Base-by-base conservation (phyloP, 345 rosid genomes). In the Balakata baccata region DNA sequence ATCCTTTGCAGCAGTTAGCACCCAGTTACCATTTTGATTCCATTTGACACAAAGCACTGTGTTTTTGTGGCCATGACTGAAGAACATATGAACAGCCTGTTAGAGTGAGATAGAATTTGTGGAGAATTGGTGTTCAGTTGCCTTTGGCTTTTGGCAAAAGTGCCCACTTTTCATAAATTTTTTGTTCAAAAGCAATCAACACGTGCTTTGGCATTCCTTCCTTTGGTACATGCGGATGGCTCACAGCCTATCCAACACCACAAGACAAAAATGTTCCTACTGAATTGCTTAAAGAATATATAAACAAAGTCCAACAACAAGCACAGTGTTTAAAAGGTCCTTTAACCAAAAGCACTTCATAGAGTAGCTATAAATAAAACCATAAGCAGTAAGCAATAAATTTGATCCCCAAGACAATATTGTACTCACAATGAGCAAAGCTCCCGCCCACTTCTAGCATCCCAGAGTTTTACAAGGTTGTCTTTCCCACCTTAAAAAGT, bases 1-100 rank as follows among this genome's bases (percentile, higher is more conserved):
- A 91, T 95, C 99, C 87, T 95, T 95, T 39, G 88, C 85, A 74
- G 94, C 94, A 49, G 98, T 95, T 74, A 95, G 81, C 75, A 95
- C 88, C 99, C 99, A 95, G 70, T 95, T 95, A 79, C 98, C 98
- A 81, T 95, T 95, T 82, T 89, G 96, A 84, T 95, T 95, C 99
- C 99, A 95, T 80, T 92, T 95, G 80, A 92, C 98, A 77, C 94
- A 88, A 72, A 92, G 98, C 74, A 95, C 98, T 14, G 91, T 89
- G 75, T 89, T 95, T 87, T 95, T 95, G 84, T 95, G 99, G 61
- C 98, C 99, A 87, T 95, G 99, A 80, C 98, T 92, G 89, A 64
- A 81, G 84, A 78, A 79, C 64, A 74, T 62, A 58, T 3, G 13
- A n/a, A 20, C n/a, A 59, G 43, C 52, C 53, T 16, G 17, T 73